Percentiles rank a stretch among this genome's conserved stretches.
Evolutionary conservation across 2,329 filamentous ascomycete genomes (phyloP).

Genomic region (Penicillium sp.): DNA sequence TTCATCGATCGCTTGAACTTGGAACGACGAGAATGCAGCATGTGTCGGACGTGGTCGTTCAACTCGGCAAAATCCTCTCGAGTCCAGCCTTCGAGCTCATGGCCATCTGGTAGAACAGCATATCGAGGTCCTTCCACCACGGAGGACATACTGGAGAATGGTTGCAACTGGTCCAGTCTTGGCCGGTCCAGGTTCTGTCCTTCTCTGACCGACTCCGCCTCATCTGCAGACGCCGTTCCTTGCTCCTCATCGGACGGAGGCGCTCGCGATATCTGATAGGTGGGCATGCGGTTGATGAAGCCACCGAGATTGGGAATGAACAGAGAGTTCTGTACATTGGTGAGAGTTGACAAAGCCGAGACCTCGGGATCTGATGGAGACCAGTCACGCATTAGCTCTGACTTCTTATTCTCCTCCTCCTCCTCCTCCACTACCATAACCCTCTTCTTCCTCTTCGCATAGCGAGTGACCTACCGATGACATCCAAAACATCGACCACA

Average conservation of each 20-base stretch:
- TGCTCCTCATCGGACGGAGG: slow-evolving; percentile 31
- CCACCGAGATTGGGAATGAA: slow-evolving; percentile 76
- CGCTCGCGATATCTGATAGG: slow-evolving; percentile 62
- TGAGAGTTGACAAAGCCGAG: slow-evolving; percentile 73
- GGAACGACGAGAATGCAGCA: slow-evolving; percentile 74
- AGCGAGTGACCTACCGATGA: slow-evolving; percentile 51
- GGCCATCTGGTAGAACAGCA: slow-evolving; percentile 71
- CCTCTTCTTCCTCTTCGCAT: too few relatives aligned
- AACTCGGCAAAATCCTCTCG: slow-evolving; percentile 67
- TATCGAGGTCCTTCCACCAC: slow-evolving; percentile 65
- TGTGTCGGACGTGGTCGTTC: slow-evolving; percentile 81
- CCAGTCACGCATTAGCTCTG: slow-evolving; percentile 12
- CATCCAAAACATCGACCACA: slow-evolving; percentile 63
- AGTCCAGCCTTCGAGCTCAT: slow-evolving; percentile 67
- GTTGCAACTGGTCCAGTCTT: slow-evolving; percentile 22
- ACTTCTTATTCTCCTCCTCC: background rate
- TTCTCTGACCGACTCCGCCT: slow-evolving; percentile 20
- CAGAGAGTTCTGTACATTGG: slow-evolving; percentile 84
- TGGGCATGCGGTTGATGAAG: slow-evolving; percentile 69
- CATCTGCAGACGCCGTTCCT: slow-evolving; percentile 21
- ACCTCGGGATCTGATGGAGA: slow-evolving; percentile 66
- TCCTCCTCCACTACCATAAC: background rate
- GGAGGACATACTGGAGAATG: slow-evolving; percentile 59
- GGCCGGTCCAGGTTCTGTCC: slow-evolving; percentile 23
- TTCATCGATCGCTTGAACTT: slow-evolving; percentile 73